These are phyloP conservation scores for Eucalyptus pauciflora DNA, from an alignment of 345 rosid genomes.

Conservation along the genomic window DNA sequence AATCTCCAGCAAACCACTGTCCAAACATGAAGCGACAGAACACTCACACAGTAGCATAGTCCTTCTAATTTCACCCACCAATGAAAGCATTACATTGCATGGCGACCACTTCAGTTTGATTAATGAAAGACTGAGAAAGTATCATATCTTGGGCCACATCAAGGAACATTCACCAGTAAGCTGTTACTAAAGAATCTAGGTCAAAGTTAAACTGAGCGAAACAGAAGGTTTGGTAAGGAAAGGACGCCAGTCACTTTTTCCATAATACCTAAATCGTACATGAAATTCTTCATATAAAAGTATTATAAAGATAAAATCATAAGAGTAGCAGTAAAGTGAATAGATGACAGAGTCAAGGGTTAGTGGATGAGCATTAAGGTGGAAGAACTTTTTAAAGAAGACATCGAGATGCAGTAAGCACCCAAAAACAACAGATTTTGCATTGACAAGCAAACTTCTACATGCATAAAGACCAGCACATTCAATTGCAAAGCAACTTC, in stretches of 20 bases:
- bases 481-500: neutral
- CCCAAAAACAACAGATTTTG: neutral
- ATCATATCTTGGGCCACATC: neutral
- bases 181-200: neutral
- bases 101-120: neutral
- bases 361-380: neutral
- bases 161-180: neutral
- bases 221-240: neutral
- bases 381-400: neutral
- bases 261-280: neutral
- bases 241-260: neutral
- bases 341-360: neutral
- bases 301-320: neutral
- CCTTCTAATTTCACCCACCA: neutral
- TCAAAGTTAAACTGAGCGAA: neutral
- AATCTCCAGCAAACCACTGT: neutral
- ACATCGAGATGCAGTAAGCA: neutral
- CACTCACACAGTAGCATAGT: neutral
- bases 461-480: neutral
- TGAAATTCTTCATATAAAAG: neutral
- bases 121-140: neutral
- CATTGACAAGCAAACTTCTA: neutral
- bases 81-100: neutral
- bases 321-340: neutral
- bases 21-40: neutral